phyloP scores from a whole-genome alignment of 768 basidiomycete genomes.

The Punctularia strigosozonata region DNA sequence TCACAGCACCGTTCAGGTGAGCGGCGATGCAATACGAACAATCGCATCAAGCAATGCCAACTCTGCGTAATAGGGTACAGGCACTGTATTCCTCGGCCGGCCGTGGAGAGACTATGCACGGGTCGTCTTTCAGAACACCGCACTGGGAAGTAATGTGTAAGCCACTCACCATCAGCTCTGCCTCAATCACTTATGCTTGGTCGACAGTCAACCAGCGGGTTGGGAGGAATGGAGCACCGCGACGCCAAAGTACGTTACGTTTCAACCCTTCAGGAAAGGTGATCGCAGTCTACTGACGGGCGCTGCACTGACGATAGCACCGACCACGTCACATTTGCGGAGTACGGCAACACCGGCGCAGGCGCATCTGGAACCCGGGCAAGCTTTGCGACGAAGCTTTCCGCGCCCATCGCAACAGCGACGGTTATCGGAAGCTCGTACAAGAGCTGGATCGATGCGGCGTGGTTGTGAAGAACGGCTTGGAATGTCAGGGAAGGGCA shows the following conservation, averaged over 20 bases:
- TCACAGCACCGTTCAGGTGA: conserved; percentile 12
- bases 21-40: too few species aligned
- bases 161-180: conserved; percentile 2
- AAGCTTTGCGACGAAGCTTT: conserved; percentile 16
- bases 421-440: conserved; percentile 14
- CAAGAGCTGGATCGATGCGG: too few species aligned
- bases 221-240: conserved; percentile 15
- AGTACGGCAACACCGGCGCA: conserved; percentile 17
- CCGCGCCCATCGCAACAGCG: conserved; percentile 9
- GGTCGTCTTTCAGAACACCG: conserved; percentile 18
- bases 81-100: conserved; percentile 13
- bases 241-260: conserved; percentile 12
- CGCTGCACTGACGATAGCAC: conserved; percentile 13
- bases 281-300: neutral
- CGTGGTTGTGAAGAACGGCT: too few species aligned
- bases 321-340: conserved; percentile 18
- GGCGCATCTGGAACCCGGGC: conserved; percentile 12
- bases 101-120: conserved; percentile 16
- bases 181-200: neutral
- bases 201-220: conserved; percentile 13
- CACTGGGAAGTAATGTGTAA: conserved; percentile 11
- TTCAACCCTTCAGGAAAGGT: neutral
- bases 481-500: too few species aligned
- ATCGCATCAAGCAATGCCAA: too few species aligned
- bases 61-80: too few species aligned